A percentile compares a stretch with the other conserved stretches of the same genome.
These are phyloP conservation scores for Cyclocybe cylindracea DNA, from an alignment of 768 basidiomycete species.

Conservation along the genomic window DNA sequence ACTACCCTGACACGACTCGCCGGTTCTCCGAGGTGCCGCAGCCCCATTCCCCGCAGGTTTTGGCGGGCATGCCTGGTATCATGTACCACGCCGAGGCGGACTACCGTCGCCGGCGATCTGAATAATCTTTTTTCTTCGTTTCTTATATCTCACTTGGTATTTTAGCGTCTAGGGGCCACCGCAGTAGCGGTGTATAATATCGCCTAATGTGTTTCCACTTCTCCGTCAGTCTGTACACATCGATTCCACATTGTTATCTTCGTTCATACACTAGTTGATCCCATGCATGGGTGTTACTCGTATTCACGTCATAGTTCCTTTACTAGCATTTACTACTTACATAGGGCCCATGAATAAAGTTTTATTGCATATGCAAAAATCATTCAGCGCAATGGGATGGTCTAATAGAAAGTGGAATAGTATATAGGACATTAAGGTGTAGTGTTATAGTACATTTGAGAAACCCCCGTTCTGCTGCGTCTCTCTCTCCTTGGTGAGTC, in stretches of 20 bases:
- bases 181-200: neutral
- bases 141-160: neutral
- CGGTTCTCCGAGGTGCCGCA: neutral
- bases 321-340: neutral
- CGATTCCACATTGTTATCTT: neutral
- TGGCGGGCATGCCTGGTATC: conserved; percentile 8
- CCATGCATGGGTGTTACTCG: neutral
- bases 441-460: neutral
- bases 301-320: neutral
- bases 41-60: neutral
- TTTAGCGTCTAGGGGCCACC: neutral
- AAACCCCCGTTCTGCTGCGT: conserved; percentile 14
- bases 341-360: too few relatives aligned
- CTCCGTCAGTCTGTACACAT: neutral
- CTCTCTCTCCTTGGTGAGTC: conserved; percentile 56
- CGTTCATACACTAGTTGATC: neutral
- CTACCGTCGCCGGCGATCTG: conserved; percentile 1
- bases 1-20: conserved; percentile 15
- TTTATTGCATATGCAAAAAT: too few relatives aligned
- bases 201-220: neutral
- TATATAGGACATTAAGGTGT: neutral
- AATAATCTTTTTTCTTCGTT: neutral
- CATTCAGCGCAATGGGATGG: too few relatives aligned
- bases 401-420: neutral
- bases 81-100: conserved; percentile 9